Percentiles rank a stretch among this genome's conserved stretches.
Evolutionary conservation across 2,329 filamentous ascomycete genomes (phyloP).

Genomic region (Clonostachys byssicola): DNA sequence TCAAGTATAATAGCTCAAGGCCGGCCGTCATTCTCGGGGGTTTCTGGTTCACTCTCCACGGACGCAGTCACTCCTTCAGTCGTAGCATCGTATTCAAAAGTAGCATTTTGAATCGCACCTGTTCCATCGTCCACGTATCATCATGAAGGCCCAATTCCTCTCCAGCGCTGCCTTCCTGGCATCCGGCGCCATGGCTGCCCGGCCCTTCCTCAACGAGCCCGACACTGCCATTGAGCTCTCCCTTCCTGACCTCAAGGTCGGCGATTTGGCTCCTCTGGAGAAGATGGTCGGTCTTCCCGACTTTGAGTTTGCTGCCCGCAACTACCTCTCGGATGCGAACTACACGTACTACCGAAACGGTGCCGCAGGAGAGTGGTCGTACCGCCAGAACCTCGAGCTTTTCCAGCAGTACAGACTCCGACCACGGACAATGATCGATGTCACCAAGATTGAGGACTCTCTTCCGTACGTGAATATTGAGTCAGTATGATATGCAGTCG

Average conservation of each 20-base stretch:
- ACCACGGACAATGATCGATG: conserved; percentile 44
- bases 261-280: conserved; percentile 34
- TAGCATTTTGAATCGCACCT: too few species aligned
- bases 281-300: conserved; percentile 44
- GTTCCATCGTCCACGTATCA: too few species aligned
- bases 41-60: too few species aligned
- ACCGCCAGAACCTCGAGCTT: conserved; percentile 52
- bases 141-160: too few species aligned
- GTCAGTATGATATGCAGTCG: too few species aligned
- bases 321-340: conserved; percentile 36
- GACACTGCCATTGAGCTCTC: conserved; percentile 37
- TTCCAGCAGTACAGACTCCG: conserved; percentile 42
- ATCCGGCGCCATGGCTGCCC: conserved; percentile 30
- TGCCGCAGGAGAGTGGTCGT: conserved; percentile 50
- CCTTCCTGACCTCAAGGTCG: conserved; percentile 24
- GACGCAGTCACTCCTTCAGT: too few species aligned
- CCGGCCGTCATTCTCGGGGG: too few species aligned
- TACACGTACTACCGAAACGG: conserved; percentile 56
- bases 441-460: conserved; percentile 34
- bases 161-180: conserved; percentile 13
- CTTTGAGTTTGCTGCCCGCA: conserved; percentile 48
- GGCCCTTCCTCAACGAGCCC: conserved; percentile 37
- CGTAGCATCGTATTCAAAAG: too few species aligned
- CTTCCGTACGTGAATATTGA: conserved; percentile 10
- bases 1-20: too few species aligned